Evolutionary conservation across 805 yeast species (phyloP), one percentile per base, ranked within the genome.

Genomic region (Sugiyamaella mastotermitis): DNA sequence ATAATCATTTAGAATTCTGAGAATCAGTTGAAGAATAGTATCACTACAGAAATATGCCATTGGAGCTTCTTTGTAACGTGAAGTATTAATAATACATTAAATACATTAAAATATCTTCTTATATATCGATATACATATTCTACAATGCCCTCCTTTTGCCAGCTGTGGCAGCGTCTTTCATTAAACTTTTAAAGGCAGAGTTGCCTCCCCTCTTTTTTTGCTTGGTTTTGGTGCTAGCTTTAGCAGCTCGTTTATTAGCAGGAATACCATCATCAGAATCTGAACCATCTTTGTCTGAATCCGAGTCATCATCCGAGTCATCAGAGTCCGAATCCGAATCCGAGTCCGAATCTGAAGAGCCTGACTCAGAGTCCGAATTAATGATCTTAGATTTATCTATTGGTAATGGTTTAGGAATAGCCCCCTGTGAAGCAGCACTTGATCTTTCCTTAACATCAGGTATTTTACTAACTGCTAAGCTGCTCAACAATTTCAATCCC

Each of bases 321-420:
- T 41, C 49, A 2, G 40, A 31, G 18, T 32, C 49, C 11, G 42
- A 34, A 22, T 44, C 47, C 5, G 46, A 39, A 17, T 46, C 46
- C 18, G 46, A 30, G 27, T 28, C 46, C 11, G 34, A 13, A 8
- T 38, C 45, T n/a, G 10, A 10, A 23, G 26, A 10, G 10, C n/a
- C 11, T 23, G 26, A 23, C 11, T 10, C n/a, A 23, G 26, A 23
- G 10, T 23, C n/a, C 10, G 26, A 23, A 23, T 10, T 23, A 10
- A 10, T 23, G n/a, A 23, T 23, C n/a, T 10, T 10, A 10, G 26
- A 10, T 23, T 23, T n/a, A 7, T 22, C 24, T 22, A 7, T 22
- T 7, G 24, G 24, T 10, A 7, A 10, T 7, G 24, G 24, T 22
- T 22, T 22, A 22, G 24, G 10, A 22, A 7, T 22, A 10, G 10